Percentiles rank a stretch among this genome's conserved stretches.
Conservation (phyloP, 352 stramenopile species). For the Globisporangium acanthophoron region DNA sequence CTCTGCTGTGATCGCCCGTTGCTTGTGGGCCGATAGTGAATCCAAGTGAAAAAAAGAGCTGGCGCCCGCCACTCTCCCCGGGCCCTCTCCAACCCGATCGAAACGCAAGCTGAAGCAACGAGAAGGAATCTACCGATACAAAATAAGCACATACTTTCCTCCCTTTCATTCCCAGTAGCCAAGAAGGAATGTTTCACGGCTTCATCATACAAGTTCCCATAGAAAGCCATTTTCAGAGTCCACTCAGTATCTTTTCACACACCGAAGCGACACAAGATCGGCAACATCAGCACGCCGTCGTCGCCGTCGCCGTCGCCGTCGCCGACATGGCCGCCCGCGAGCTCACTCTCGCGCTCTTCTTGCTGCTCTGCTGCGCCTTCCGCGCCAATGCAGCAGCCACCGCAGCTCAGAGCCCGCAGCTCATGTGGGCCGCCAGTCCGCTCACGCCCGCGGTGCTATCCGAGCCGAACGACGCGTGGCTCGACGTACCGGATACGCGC, state of each 20-base stretch:
- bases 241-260: too few relatives aligned
- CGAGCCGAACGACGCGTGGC: constrained; percentile 32
- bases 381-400: not conserved
- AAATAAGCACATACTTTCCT: not conserved
- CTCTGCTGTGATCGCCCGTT: not conserved
- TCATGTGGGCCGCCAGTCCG: constrained; percentile 67
- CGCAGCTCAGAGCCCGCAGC: constrained; percentile 20
- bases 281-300: too few relatives aligned
- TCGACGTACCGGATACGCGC: constrained; percentile 48
- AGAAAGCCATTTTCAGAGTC: too few relatives aligned
- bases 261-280: too few relatives aligned
- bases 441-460: constrained; percentile 28
- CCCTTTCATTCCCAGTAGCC: not conserved
- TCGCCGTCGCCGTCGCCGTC: too few relatives aligned
- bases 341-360: not conserved
- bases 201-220: too few relatives aligned
- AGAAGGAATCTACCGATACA: not conserved
- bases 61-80: constrained; percentile 1
- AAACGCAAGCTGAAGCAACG: not conserved
- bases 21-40: constrained; percentile 1
- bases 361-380: not conserved
- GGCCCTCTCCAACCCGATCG: not conserved
- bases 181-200: not conserved
- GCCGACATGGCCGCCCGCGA: not conserved
- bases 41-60: constrained; percentile 1